Conservation (phyloP, 2,329 filamentous ascomycete genomes). For the Penicillium sp. region DNA sequence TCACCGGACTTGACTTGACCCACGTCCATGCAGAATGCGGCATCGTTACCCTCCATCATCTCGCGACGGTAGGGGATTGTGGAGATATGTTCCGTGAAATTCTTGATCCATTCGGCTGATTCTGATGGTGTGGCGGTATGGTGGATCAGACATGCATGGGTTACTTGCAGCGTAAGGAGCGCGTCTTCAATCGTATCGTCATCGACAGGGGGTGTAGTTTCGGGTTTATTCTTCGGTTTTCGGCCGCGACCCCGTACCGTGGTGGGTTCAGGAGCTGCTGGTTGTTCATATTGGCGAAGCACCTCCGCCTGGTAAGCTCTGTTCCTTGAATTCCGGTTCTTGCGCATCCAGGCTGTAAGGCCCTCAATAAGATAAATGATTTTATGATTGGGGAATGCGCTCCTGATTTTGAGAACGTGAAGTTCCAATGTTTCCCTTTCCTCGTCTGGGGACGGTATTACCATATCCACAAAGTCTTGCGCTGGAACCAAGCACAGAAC, state of each 20-base stretch:
- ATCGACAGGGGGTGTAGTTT: conserved; percentile 55
- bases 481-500: conserved; percentile 63
- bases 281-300: conserved; percentile 46
- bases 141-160: conserved; percentile 67
- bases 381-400: conserved; percentile 53
- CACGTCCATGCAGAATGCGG: conserved; percentile 73
- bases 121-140: conserved; percentile 63
- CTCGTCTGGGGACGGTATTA: conserved; percentile 39
- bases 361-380: conserved; percentile 74
- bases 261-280: conserved; percentile 24
- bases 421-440: conserved; percentile 56
- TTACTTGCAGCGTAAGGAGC: conserved; percentile 67
- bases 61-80: conserved; percentile 67
- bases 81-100: conserved; percentile 77
- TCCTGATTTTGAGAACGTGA: conserved; percentile 59
- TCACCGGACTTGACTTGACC: conserved; percentile 74
- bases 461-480: conserved; percentile 65
- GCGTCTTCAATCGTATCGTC: conserved; percentile 71
- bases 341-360: conserved; percentile 64
- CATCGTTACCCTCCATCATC: conserved; percentile 49
- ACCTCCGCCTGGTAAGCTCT: conserved; percentile 67
- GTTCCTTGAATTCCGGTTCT: conserved; percentile 67
- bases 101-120: conserved; percentile 70
- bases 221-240: conserved; percentile 42
- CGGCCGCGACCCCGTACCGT: conserved; percentile 24